Evolutionary conservation across 2,329 filamentous ascomycete genomes (phyloP).

Genomic region (Cordyceps farinosa): DNA sequence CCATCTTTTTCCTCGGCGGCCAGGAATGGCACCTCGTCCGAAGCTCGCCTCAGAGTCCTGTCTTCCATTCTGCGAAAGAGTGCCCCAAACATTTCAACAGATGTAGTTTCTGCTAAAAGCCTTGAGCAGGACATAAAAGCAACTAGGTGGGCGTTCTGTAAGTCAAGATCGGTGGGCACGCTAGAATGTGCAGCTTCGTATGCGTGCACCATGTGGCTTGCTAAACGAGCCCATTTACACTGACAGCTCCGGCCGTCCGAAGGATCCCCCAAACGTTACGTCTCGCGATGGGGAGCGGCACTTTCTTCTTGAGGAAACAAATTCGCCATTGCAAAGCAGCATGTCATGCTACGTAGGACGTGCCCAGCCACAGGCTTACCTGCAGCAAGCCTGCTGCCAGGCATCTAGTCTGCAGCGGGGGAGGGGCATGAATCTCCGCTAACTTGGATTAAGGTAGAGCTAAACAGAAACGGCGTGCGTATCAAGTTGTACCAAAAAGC

Average conservation of each 20-base stretch:
- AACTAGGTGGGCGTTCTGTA: background rate
- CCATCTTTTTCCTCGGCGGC: slow-evolving; percentile 14
- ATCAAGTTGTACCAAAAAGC: background rate
- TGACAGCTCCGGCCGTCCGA: background rate
- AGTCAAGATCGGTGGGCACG: background rate
- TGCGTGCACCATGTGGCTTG: background rate
- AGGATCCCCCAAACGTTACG: background rate
- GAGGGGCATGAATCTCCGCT: background rate
- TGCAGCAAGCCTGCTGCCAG: background rate
- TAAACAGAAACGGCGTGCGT: background rate
- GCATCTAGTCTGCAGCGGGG: background rate
- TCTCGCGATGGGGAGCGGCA: background rate
- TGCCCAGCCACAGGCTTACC: background rate
- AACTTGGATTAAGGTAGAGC: background rate
- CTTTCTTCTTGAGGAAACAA: background rate
- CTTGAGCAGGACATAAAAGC: background rate
- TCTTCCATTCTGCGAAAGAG: background rate
- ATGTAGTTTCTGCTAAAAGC: background rate
- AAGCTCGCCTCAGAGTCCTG: background rate
- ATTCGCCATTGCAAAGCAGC: background rate
- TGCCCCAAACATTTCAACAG: background rate
- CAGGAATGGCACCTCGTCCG: slow-evolving; percentile 15
- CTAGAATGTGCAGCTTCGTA: background rate
- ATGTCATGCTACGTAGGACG: background rate
- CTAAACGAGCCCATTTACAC: background rate